Evolutionary conservation across 495 filamentous ascomycete genomes (phyloP), one percentile per base, ranked within the genome.

Genomic region (Eremomyces bilateralis): DNA sequence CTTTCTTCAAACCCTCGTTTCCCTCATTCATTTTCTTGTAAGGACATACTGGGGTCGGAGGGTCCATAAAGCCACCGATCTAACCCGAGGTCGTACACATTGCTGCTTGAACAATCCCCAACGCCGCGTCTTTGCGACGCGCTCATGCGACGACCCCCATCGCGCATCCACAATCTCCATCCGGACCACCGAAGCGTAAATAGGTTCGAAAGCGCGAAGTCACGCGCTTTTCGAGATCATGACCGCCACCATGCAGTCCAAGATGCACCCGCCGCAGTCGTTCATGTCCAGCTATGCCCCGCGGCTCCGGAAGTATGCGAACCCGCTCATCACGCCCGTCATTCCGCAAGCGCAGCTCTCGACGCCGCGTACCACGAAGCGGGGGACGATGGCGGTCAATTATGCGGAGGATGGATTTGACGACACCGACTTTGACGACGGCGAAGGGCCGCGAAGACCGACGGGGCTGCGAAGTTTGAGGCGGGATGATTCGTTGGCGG

Each of bases 371-470:
- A 93, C 82, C 15, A 95, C 88, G 15, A 99, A 99, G 58, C 78
- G 88, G 51, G 90, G 88, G 24, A 95, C 88, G 2, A 81, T 80
- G 25, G 80, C 82, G 29, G 84, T 94, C 48, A 95, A 93, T 53
- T 99, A 99, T 47, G 84, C 88, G 20, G 88, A 99, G 52, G 82
- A 94, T 47, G 84, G 80, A 13, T 91, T 67, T 45, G 88, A 94
- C 36, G 83, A 97, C 53, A 76, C 88, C 34, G 83, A 93, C 44
- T 85, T 93, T 40, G 83, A 93, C 24, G 84, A 92, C 29, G 79
- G 71, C 29, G 79, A 83, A 47, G 69, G 62, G 21, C 71, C 73
- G 28, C 69, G 80, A 36, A 70, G 79, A 31, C 80, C 75, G 33
- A 93, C 81, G 4, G 88, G 83, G 21, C 55, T 83, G 53, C 73